Conservation (phyloP, 2,329 filamentous ascomycete species). For the Pochonia chlamydosporia region DNA sequence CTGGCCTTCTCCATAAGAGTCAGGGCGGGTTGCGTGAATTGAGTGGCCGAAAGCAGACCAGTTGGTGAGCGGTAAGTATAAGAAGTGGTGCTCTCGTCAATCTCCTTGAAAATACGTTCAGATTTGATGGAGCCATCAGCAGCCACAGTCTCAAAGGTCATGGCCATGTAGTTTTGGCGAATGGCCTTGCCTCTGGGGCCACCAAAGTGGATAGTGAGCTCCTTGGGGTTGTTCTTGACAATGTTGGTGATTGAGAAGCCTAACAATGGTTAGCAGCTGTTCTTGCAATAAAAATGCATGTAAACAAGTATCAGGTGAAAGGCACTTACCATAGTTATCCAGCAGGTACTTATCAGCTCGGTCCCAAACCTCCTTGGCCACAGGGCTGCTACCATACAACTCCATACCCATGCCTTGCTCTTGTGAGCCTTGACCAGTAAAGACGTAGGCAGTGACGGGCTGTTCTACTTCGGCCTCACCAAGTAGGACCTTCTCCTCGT, state of each 20-base stretch:
- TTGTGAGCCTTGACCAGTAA: constrained; percentile 96
- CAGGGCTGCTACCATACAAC: constrained; percentile 84
- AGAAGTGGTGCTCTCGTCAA: constrained; percentile 83
- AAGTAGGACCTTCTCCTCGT: constrained; percentile 90
- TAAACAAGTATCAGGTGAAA: not conserved
- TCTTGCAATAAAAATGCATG: not conserved
- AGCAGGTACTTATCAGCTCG: constrained; percentile 95
- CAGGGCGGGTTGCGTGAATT: constrained; percentile 95
- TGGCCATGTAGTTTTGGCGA: constrained; percentile 98
- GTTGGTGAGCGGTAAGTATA: constrained; percentile 97
- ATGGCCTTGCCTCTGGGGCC: constrained; percentile 95
- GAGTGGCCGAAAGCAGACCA: constrained; percentile 89
- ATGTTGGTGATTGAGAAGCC: constrained; percentile 97
- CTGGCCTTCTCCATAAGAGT: constrained; percentile 99
- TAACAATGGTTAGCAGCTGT: constrained; percentile 22
- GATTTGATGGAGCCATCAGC: constrained; percentile 91
- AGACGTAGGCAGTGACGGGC: constrained; percentile 92
- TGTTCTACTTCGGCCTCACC: constrained; percentile 98
- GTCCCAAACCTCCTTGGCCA: constrained; percentile 97
- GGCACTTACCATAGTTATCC: constrained; percentile 86
- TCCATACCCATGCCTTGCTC: constrained; percentile 99
- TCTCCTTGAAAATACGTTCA: constrained; percentile 99
- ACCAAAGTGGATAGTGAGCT: constrained; percentile 96
- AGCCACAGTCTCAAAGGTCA: constrained; percentile 98
- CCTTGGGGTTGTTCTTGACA: constrained; percentile 98